Base-by-base conservation (phyloP, 257 asterid species). In the Rehmannia glutinosa region DNA sequence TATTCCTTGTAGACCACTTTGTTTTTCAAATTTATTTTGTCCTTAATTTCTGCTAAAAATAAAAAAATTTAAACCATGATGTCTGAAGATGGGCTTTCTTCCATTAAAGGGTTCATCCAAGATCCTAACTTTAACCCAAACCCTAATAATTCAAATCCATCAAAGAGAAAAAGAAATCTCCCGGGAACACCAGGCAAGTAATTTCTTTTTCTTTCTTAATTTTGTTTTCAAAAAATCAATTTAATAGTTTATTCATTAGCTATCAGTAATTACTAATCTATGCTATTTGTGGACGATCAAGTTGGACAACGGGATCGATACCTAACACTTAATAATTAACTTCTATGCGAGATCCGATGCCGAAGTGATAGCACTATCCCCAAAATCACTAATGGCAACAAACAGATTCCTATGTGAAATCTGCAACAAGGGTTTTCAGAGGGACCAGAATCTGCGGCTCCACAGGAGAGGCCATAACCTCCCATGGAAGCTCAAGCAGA, bases 341-440 rank as follows among this genome's bases (percentile, higher is more conserved):
- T 47, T 23, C 4, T 15, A n/a, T 72, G 55, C 77, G n/a, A 89
- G 98, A 92, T 92, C 98, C 98, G 97, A 92, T 80, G 96, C 97
- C 25, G 96, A 92, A 68, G 97, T 92, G 73, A 79, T 92, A 73
- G 93, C 96, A 0, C 86, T 92, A 0, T 92, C 98, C 3, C 97
- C 97, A 0, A 89, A 84, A 73, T 89, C 97, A 0, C 78, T 92
- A 41, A 92, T 89, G 98, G 97, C 96, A 15, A 92, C 98, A 3
- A 92, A 92, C 77, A 74, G 97, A 47, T 92, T 92, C 87, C 3
- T 92, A 0, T 92, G 98, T 19, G 97, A 92, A 74, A 85, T 92
- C 59, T 92, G 98, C 84, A 89, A 89, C 83, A 92, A 92, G 86
- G 98, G 98, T 65, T 92, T 92, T n/a, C 95, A 89, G 72, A 76